These are phyloP conservation scores for Porcisia deanei DNA, from an alignment of 208 protist species.

Conservation along the genomic window DNA sequence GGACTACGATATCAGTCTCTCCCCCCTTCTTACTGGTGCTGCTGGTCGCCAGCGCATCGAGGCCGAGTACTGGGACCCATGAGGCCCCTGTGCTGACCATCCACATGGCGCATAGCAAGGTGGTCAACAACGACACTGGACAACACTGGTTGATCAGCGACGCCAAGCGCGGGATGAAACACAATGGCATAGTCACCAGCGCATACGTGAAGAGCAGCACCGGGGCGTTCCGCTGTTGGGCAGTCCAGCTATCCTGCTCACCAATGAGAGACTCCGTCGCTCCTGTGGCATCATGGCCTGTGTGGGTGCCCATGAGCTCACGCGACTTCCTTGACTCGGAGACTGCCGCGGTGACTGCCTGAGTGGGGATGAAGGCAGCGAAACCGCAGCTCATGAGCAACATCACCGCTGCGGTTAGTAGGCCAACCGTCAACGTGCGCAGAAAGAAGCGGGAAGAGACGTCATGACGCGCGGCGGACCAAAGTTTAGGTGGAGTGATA, in stretches of 20 bases:
- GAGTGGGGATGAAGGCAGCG: constrained; percentile 30
- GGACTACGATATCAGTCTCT: neutral
- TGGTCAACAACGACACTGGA: constrained; percentile 25
- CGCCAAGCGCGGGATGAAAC: constrained; percentile 31
- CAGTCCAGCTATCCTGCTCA: constrained; percentile 16
- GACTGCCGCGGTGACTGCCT: constrained; percentile 14
- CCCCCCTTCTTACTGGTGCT: constrained; percentile 2
- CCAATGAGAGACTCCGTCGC: constrained; percentile 4
- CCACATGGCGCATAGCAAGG: constrained; percentile 30
- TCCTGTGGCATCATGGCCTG: constrained; percentile 2
- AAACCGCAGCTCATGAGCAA: constrained; percentile 22
- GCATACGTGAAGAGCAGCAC: constrained; percentile 25
- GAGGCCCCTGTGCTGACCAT: constrained; percentile 25
- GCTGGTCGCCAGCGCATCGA: neutral
- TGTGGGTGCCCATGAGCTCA: constrained; percentile 22
- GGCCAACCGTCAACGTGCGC: constrained; percentile 24
- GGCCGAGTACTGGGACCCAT: constrained; percentile 19
- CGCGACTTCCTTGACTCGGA: constrained; percentile 14
- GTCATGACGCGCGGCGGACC: constrained; percentile 27
- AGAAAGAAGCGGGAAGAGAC: constrained; percentile 34
- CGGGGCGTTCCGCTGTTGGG: constrained; percentile 25
- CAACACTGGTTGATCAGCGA: constrained; percentile 28
- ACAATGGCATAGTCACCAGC: constrained; percentile 28
- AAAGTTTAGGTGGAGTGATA: constrained; percentile 17
- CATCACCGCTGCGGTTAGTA: constrained; percentile 27